These are phyloP conservation scores for Cyclotella choctawhatcheeana DNA, from an alignment of 108 stramenopile species.

Conservation along the genomic window DNA sequence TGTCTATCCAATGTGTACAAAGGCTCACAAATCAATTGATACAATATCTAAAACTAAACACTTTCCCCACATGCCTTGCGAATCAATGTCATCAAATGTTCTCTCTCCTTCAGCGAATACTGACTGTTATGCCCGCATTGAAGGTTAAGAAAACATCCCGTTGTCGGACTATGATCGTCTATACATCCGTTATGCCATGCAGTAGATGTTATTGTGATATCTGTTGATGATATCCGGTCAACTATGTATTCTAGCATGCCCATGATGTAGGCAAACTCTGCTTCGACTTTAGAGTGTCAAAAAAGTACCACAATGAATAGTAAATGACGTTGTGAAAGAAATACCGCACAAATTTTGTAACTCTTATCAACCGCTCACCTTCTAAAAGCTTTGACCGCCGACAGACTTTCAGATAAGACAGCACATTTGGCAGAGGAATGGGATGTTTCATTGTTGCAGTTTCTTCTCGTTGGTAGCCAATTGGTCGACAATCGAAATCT, in stretches of 20 bases:
- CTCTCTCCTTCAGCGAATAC: conserved; percentile 70
- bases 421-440: conserved; percentile 79
- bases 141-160: conserved; percentile 79
- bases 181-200: conserved; percentile 24
- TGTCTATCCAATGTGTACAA: background rate
- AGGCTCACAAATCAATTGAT: background rate
- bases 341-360: too few species aligned
- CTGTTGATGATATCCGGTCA: conserved; percentile 59
- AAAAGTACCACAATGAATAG: background rate
- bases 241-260: conserved; percentile 76
- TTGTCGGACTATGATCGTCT: conserved; percentile 35
- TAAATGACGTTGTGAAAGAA: too few species aligned
- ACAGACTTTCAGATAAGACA: conserved; percentile 52
- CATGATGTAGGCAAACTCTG: conserved; percentile 68
- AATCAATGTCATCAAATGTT: conserved; percentile 50
- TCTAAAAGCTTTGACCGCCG: conserved; percentile 32
- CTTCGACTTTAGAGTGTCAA: conserved; percentile 42
- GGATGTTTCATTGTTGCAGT: conserved; percentile 60
- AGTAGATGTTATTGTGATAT: conserved; percentile 33
- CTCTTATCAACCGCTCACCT: conserved; percentile 33
- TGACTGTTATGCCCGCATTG: conserved; percentile 91
- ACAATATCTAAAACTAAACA: conserved; percentile 10
- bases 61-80: conserved; percentile 28
- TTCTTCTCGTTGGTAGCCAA: conserved; percentile 58
- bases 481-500: conserved; percentile 78